A percentile compares a stretch with the other conserved stretches of the same genome.
Conservation (phyloP, 1,284 basidiomycete genomes). For the Sanghuangporus weigelae region DNA sequence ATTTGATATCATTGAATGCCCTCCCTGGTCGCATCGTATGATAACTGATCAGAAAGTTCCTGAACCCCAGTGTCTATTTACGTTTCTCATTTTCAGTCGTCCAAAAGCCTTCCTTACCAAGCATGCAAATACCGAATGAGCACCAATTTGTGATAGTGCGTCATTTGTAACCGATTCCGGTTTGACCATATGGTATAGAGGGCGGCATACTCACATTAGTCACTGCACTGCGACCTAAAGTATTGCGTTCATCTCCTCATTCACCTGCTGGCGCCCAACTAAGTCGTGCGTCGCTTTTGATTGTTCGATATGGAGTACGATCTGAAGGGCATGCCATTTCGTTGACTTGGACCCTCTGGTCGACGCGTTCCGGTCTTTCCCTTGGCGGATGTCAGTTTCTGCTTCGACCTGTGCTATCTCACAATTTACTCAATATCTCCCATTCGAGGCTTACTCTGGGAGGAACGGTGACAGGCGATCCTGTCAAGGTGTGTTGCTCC, state of each 20-base stretch:
- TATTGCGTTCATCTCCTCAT: background rate
- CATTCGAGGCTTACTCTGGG: conserved; percentile 59
- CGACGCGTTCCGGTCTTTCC: conserved; percentile 72
- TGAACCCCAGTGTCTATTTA: background rate
- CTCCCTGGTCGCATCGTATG: too few relatives aligned
- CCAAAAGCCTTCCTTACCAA: background rate
- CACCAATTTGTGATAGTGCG: background rate
- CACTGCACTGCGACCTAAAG: background rate
- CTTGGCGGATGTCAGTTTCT: conserved; percentile 67
- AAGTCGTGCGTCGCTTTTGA: background rate
- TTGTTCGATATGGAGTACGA: conserved; percentile 5
- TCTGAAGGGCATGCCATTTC: conserved; percentile 55
- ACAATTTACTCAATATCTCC: too few relatives aligned
- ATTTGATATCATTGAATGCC: too few relatives aligned
- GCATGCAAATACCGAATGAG: background rate
- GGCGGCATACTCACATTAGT: background rate
- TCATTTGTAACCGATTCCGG: background rate
- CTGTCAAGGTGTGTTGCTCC: conserved; percentile 61
- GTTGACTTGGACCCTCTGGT: conserved; percentile 69
- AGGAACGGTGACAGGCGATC: conserved; percentile 62
- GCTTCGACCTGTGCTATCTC: background rate
- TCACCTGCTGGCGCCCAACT: background rate
- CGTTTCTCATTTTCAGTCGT: background rate
- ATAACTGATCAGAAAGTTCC: background rate
- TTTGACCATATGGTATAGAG: background rate